phyloP scores from a whole-genome alignment of 2,329 filamentous ascomycete genomes.

The Ceratocystis huliohia region DNA sequence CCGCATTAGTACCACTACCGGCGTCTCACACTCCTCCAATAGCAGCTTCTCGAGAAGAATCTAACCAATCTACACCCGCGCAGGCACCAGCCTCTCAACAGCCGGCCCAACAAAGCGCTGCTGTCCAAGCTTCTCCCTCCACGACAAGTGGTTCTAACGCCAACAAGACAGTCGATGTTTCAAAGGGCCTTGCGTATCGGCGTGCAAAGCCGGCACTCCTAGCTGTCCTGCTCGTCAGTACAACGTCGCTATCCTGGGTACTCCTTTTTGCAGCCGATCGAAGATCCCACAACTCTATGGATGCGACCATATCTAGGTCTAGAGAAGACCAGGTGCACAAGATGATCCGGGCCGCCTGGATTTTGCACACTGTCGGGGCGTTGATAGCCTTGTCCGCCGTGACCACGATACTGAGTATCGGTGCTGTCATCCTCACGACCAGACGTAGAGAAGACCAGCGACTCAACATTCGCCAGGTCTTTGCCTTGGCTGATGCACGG shows the following conservation, averaged over 20 bases:
- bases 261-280: constrained; percentile 14
- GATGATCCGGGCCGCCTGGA: constrained; percentile 18
- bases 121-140: not conserved
- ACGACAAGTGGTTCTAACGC: not conserved
- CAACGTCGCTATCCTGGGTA: constrained; percentile 18
- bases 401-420: constrained; percentile 11
- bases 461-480: constrained; percentile 17
- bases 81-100: not conserved
- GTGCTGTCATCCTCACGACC: constrained; percentile 15
- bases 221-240: constrained; percentile 11
- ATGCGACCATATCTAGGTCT: constrained; percentile 1
- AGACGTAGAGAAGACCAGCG: constrained; percentile 3
- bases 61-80: not conserved
- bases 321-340: constrained; percentile 9
- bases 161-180: not conserved
- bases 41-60: not conserved
- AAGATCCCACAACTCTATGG: constrained; percentile 12
- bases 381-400: constrained; percentile 15
- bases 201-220: constrained; percentile 18
- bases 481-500: constrained; percentile 17
- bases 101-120: not conserved
- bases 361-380: constrained; percentile 18
- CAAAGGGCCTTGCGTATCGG: constrained; percentile 12
- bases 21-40: not conserved
- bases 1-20: too few relatives aligned